Base-by-base conservation (phyloP, 768 basidiomycete genomes). In the Grammothele lineata region DNA sequence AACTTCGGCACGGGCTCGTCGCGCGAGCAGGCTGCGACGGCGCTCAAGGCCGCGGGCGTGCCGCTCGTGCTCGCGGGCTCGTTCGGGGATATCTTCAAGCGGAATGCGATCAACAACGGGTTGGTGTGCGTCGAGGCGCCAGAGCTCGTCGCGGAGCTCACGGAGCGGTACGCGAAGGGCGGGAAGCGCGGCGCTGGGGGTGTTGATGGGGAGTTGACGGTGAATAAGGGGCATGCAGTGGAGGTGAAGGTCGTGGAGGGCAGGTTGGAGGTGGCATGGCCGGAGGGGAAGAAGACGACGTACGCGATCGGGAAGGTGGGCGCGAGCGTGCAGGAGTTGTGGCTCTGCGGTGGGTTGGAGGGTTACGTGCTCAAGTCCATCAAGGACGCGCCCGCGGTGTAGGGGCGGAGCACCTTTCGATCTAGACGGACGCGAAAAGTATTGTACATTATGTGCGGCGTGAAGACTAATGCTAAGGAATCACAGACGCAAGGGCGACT, bases 1-100 rank as follows among this genome's bases (percentile, higher is more conserved):
- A 99, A 99, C 71, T 97, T 99, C 63, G 96, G 96, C 54, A 99
- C 96, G 1, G 96, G 96, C 7, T 97, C 94, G 0, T 97, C 95
- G 22, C 84, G 96, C 44, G 96, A 99, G 68, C 96, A 99, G 64
- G 96, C 96, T 2, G 96, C 96, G 14, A 99, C 96, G 0, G 95
- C 96, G 1, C 83, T 99, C 53, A 92, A 93, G 63, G 80, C 93
- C 6, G 90, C 95, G 0, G 95, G 96, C 14, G 70, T 99, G 4
- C 92, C 92, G 4, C 72, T 96, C 40, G 92, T 99, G 45, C 77
- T 99, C 48, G 92, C 92, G n/a, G 96, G 94, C 26, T 96, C 93
- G 24, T 99, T 99, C 57, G 95, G 96, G 9, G 96, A 99, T 65
- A 98, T 98, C 60, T 99, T 96, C 78, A 97, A 98, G 73, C 83